phyloP scores from a whole-genome alignment of 2,329 filamentous ascomycete species.

The Stagonosporopsis tanaceti region DNA sequence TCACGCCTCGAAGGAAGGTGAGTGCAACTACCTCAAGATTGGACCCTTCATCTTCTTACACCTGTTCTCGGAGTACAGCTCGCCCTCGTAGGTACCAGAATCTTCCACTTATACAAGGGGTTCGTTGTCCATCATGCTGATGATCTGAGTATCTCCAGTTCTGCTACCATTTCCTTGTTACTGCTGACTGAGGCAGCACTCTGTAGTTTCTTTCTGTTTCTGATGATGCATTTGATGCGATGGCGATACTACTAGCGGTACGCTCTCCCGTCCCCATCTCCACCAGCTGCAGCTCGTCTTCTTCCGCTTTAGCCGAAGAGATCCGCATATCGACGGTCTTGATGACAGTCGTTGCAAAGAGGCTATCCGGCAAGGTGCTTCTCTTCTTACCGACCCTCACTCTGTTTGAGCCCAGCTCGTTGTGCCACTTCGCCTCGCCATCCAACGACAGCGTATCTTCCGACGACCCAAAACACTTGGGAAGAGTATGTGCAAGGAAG shows the following conservation, averaged over 20 bases:
- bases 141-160: too few relatives aligned
- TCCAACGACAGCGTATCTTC: not conserved
- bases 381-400: constrained; percentile 1
- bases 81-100: too few relatives aligned
- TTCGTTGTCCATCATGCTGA: too few relatives aligned
- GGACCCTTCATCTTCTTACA: too few relatives aligned
- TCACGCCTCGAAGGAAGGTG: too few relatives aligned
- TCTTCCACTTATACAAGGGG: too few relatives aligned
- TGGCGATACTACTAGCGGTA: not conserved
- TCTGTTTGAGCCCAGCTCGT: not conserved
- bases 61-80: too few relatives aligned
- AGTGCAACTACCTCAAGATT: too few relatives aligned
- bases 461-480: not conserved
- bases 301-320: not conserved
- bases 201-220: not conserved
- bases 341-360: constrained; percentile 17
- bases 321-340: constrained; percentile 14
- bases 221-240: not conserved
- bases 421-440: not conserved
- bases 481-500: constrained; percentile 1
- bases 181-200: not conserved
- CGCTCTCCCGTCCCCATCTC: not conserved
- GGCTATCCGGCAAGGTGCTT: constrained; percentile 14
- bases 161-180: not conserved
- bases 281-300: constrained; percentile 16